phyloP scores from a whole-genome alignment of 1,139 yeast genomes.

The Suhomyces atakaporum region DNA sequence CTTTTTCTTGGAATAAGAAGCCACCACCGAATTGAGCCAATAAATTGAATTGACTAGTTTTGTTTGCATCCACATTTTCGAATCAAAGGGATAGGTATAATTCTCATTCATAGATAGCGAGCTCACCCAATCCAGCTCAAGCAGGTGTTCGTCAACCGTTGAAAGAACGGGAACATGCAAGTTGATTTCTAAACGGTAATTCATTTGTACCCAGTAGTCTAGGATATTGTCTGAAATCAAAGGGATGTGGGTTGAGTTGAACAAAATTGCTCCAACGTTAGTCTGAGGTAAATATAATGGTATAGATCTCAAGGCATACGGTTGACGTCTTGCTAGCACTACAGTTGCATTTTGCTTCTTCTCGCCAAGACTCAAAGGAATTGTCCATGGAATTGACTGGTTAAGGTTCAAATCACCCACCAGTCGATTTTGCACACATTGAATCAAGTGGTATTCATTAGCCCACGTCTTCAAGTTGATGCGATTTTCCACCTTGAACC shows the following conservation, averaged over 20 bases:
- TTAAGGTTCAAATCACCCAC: conserved; percentile 23
- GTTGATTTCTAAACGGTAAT: conserved; percentile 19
- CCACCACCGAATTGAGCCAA: not conserved
- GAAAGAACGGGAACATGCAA: conserved; percentile 35
- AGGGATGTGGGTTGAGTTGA: conserved; percentile 17
- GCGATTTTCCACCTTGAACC: conserved; percentile 36
- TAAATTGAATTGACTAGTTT: not conserved
- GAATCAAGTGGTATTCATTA: conserved; percentile 26
- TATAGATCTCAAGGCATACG: conserved; percentile 23
- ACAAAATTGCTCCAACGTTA: conserved; percentile 27
- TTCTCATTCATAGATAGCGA: conserved; percentile 23
- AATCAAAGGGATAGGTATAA: conserved; percentile 16
- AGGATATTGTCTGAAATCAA: conserved; percentile 31
- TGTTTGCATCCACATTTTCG: conserved; percentile 2
- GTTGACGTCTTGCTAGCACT: conserved; percentile 26
- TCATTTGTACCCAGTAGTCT: conserved; percentile 33
- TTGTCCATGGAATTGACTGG: conserved; percentile 17
- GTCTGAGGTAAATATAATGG: conserved; percentile 33
- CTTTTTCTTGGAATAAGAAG: not conserved
- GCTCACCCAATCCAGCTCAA: conserved; percentile 21
- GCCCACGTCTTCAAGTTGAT: conserved; percentile 17
- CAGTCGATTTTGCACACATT: conserved; percentile 35
- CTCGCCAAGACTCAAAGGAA: conserved; percentile 1
- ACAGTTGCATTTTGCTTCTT: conserved; percentile 4
- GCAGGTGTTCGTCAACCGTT: conserved; percentile 28